Percentiles rank a stretch among this genome's conserved stretches.
Conservation (phyloP, 306 rosid genomes). For the Begonia peltatifolia region DNA sequence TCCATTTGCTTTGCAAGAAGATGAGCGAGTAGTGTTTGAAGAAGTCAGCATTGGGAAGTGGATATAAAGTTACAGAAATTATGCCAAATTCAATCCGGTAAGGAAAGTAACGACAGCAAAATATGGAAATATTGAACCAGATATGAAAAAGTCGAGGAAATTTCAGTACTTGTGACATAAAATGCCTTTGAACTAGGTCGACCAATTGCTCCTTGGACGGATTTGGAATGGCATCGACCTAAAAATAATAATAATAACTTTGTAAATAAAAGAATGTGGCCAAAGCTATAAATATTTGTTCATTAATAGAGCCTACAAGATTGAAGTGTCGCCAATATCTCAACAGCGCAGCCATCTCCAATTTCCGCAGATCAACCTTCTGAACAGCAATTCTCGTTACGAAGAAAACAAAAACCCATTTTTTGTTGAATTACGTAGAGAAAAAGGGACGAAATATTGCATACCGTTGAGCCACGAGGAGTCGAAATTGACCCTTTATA, state of each 20-base stretch:
- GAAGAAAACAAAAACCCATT: no score
- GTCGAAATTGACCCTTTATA: conserved; percentile 82
- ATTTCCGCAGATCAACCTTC: conserved; percentile 82
- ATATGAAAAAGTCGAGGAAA: not conserved
- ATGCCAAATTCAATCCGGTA: not conserved
- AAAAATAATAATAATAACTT: conserved; percentile 4
- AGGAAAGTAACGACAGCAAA: not conserved
- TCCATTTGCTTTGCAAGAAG: conserved; percentile 66
- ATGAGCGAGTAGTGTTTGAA: no score
- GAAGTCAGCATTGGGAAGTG: no score
- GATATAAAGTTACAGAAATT: no score
- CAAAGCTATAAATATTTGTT: not conserved
- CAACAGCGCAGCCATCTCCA: conserved; percentile 96
- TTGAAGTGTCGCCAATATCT: conserved; percentile 97
- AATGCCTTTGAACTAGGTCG: conserved; percentile 95
- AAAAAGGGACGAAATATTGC: not conserved
- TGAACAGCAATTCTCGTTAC: conserved; percentile 9
- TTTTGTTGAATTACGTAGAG: not conserved
- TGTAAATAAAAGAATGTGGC: conserved; percentile 8
- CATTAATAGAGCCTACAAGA: conserved; percentile 36
- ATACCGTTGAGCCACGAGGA: conserved; percentile 80
- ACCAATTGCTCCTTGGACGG: conserved; percentile 92
- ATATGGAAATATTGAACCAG: not conserved
- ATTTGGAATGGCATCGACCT: conserved; percentile 84
- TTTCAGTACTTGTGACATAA: conserved; percentile 78